phyloP scores from a whole-genome alignment of 768 basidiomycete species.

The Boletus vermiculosoides region DNA sequence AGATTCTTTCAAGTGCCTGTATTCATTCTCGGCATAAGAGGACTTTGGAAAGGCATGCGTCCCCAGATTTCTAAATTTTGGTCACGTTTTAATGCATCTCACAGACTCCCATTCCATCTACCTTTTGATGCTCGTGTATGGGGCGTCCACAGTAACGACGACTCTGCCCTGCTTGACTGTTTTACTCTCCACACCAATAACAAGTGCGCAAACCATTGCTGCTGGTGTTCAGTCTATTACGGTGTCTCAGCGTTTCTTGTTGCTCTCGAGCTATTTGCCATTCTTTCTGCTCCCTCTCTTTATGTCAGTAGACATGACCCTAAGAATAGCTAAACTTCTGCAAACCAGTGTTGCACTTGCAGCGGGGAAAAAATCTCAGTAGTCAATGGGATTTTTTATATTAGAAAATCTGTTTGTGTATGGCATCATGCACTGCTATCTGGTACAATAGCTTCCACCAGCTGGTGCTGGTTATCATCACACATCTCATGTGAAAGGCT shows the following conservation, averaged over 20 bases:
- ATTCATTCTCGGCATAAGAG: slow-evolving; percentile 66
- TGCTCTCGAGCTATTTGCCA: slow-evolving; percentile 71
- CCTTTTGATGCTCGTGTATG: slow-evolving; percentile 68
- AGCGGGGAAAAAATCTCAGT: slow-evolving; percentile 19
- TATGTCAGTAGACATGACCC: slow-evolving; percentile 73
- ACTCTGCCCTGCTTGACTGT: slow-evolving; percentile 67
- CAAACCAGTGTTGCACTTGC: slow-evolving; percentile 21
- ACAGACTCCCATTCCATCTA: slow-evolving; percentile 56
- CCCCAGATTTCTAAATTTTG: neutral
- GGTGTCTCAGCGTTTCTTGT: slow-evolving; percentile 47
- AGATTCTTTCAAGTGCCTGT: slow-evolving; percentile 72
- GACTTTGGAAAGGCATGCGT: slow-evolving; percentile 52
- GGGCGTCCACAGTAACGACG: slow-evolving; percentile 75
- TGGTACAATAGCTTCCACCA: no score
- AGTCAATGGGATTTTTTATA: neutral
- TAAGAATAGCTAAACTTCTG: slow-evolving; percentile 37
- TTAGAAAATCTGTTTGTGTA: neutral
- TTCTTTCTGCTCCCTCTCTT: slow-evolving; percentile 70
- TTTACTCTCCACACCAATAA: slow-evolving; percentile 52
- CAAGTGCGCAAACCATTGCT: slow-evolving; percentile 33
- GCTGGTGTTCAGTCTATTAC: slow-evolving; percentile 42
- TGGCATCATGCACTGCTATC: no score
- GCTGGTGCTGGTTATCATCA: no score
- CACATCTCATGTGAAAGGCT: no score
- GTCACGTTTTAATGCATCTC: neutral